A percentile compares a stretch with the other conserved stretches of the same genome.
phyloP scores from a whole-genome alignment of 352 stramenopile genomes.

The Phytophthora ohioensis region DNA sequence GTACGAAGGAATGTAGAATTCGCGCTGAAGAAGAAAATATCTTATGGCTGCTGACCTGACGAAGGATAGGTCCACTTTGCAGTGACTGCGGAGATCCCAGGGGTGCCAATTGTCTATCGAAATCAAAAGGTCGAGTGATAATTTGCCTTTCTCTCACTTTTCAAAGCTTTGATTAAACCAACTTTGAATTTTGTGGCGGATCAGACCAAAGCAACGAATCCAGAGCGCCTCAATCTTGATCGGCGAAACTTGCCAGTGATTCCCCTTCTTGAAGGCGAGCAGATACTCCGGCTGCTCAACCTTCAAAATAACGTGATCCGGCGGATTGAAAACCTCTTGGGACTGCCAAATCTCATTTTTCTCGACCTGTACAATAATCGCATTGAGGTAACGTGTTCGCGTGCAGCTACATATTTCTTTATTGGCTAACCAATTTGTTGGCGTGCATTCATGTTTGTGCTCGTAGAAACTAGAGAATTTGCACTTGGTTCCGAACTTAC shows the following conservation, averaged over 20 bases:
- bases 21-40: not conserved
- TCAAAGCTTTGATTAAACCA: too few species aligned
- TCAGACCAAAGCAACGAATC: constrained; percentile 72
- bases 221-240: constrained; percentile 92
- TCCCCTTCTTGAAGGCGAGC: constrained; percentile 90
- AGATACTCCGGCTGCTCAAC: constrained; percentile 90
- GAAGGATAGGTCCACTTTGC: constrained; percentile 79
- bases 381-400: constrained; percentile 64
- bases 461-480: constrained; percentile 83
- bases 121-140: constrained; percentile 60
- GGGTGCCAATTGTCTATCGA: constrained; percentile 76
- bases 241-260: constrained; percentile 80
- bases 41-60: constrained; percentile 30
- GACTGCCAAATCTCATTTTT: constrained; percentile 93
- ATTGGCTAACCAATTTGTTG: too few species aligned
- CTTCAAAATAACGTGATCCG: constrained; percentile 93
- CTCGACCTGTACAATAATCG: constrained; percentile 94
- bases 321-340: constrained; percentile 84
- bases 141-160: not conserved
- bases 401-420: not conserved
- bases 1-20: constrained; percentile 24
- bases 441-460: not conserved
- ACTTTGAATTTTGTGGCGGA: not conserved
- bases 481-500: constrained; percentile 79
- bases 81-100: constrained; percentile 71